Evolutionary conservation across 345 rosid genomes (phyloP), one percentile per base, ranked within the genome.

Genomic region (Populus euphratica): DNA sequence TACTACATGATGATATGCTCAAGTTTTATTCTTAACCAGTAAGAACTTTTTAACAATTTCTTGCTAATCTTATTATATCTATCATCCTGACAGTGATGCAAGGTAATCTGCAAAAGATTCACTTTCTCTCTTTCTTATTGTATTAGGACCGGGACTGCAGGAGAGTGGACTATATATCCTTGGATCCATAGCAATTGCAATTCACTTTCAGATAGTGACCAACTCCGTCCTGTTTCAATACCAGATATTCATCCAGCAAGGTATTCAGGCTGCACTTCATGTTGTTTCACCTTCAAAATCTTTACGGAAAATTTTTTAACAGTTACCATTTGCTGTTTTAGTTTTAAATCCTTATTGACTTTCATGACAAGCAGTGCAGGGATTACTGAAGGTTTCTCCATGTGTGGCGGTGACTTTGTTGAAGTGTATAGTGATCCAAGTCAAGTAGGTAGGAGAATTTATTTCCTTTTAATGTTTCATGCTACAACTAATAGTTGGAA

Each of bases 1-100:
- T 96, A 96, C 88, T 96, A 93, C 88, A 96, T 96, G 98, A 96
- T 96, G 98, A 96, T 96, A 80, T 96, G 97, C 90, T 96, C 99
- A 8, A 93, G 96, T 87, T 96, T 96, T 80, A 88, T 96, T 88
- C 95, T 96, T 78, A 96, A 96, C 76, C 85, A 87, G 98, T 93
- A 89, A 92, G 97, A 78, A 21, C 77, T 71, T 72, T 31, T 20
- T 29, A 43, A 4, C n/a, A 4, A 29, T 49, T 35, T 21, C 61
- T 68, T 56, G 23, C 3, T 56, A 7, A n/a, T 68, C 9, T 61
- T 54, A 29, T 70, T 83, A 25, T 56, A n/a, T n/a, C 12, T 56
- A 56, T 56, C 27, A 29, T n/a, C 63, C 10, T 12, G 5, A 11
- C 5, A n/a, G 27, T 56, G 50, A 17, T 44, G 50, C 29, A 17